Evolutionary conservation across 2,329 filamentous ascomycete species (phyloP).

Genomic region (Diaporthe destruens): DNA sequence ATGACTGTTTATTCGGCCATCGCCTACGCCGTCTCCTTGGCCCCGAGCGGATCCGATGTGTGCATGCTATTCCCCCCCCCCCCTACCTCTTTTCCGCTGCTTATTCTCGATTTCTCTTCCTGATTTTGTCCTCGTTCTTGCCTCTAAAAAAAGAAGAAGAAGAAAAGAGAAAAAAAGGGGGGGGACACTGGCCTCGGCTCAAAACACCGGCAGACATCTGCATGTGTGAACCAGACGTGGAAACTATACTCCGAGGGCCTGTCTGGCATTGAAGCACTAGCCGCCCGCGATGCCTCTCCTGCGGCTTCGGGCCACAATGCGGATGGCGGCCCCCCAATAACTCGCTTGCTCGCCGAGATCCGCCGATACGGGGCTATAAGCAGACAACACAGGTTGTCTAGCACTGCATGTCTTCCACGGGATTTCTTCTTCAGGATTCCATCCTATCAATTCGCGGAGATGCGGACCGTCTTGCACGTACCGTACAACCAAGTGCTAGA

Average conservation of each 20-base stretch:
- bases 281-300: not conserved
- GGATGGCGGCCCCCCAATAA: not conserved
- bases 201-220: not conserved
- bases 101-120: not conserved
- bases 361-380: not conserved
- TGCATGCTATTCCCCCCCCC: not conserved
- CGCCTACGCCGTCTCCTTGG: slow-evolving; percentile 13
- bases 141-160: no score
- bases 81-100: not conserved
- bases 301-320: not conserved
- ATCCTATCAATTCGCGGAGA: no score
- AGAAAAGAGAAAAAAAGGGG: no score
- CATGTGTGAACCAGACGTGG: not conserved
- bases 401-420: not conserved
- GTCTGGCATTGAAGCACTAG: not conserved
- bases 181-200: not conserved
- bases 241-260: not conserved
- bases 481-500: not conserved
- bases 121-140: not conserved
- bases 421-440: no score
- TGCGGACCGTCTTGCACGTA: not conserved
- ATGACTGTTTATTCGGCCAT: slow-evolving; percentile 16
- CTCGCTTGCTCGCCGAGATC: not conserved
- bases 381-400: not conserved
- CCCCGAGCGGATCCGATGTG: slow-evolving; percentile 5